A percentile compares a stretch with the other conserved stretches of the same genome.
Conservation (phyloP, 495 filamentous ascomycete species). For the Penicillium odoratum region DNA sequence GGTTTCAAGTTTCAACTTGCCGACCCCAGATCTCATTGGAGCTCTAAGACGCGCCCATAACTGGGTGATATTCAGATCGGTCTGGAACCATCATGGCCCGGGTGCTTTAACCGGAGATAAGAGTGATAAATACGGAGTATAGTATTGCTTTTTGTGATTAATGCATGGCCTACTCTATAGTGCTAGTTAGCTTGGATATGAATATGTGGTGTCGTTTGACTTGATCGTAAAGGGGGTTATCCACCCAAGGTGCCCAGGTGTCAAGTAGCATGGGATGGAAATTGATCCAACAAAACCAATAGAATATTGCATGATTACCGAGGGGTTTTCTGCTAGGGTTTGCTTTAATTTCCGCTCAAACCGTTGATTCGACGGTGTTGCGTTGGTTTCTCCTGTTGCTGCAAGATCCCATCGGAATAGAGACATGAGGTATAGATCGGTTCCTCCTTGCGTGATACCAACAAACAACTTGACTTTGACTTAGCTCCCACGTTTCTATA, state of each 20-base stretch:
- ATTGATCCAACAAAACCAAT: slow-evolving; percentile 5
- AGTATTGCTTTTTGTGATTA: neutral
- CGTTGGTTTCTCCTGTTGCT: slow-evolving; percentile 13
- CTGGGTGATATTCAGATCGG: slow-evolving; percentile 5
- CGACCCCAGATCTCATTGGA: neutral
- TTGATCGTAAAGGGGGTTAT: slow-evolving; percentile 3
- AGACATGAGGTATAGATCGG: slow-evolving; percentile 9
- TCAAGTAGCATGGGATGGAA: slow-evolving; percentile 7
- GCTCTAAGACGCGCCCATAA: slow-evolving; percentile 9
- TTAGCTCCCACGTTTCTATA: neutral
- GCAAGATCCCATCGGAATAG: slow-evolving; percentile 13
- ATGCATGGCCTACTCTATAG: neutral
- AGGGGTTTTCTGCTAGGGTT: neutral
- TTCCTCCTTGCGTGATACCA: slow-evolving; percentile 17
- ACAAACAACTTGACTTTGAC: neutral
- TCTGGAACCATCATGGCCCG: slow-evolving; percentile 6
- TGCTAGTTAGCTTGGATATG: too few species aligned
- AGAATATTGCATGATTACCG: slow-evolving; percentile 4
- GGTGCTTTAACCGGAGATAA: neutral
- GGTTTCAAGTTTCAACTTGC: neutral
- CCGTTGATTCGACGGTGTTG: slow-evolving; percentile 6
- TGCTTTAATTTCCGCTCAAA: slow-evolving; percentile 11
- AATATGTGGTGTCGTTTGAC: too few species aligned
- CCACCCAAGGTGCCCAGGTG: neutral
- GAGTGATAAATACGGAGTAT: slow-evolving; percentile 4